Evolutionary conservation across 108 stramenopile genomes (phyloP).

Genomic region (Fragilaria crotonensis): DNA sequence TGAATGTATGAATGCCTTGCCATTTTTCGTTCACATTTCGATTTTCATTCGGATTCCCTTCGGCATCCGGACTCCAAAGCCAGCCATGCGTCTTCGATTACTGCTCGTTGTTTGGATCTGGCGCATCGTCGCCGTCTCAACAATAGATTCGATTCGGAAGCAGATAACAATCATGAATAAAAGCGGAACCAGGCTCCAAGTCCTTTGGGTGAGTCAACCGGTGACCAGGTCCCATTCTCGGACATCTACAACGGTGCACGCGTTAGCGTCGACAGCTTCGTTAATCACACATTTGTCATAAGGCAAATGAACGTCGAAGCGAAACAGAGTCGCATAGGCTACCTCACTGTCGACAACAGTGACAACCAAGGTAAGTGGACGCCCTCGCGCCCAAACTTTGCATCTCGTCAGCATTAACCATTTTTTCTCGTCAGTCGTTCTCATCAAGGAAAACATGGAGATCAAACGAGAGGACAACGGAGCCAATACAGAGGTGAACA

Average conservation of each 20-base stretch:
- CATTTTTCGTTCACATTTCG: too few species aligned
- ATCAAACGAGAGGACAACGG: constrained; percentile 23
- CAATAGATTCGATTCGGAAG: not conserved
- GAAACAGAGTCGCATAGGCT: constrained; percentile 14
- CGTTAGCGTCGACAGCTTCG: constrained; percentile 40
- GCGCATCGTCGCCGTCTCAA: too few species aligned
- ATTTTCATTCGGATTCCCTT: too few species aligned
- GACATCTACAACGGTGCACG: constrained; percentile 28
- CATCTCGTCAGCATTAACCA: not conserved
- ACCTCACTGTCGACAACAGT: constrained; percentile 35
- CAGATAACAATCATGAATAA: not conserved
- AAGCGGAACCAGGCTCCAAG: not conserved
- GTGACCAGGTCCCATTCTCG: constrained; percentile 23
- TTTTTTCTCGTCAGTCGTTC: constrained; percentile 15
- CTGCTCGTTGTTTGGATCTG: too few species aligned
- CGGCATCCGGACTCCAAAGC: too few species aligned
- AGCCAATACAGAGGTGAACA: constrained; percentile 8
- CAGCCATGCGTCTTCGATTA: too few species aligned
- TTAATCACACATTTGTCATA: constrained; percentile 69
- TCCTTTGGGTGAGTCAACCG: constrained; percentile 46
- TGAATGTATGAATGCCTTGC: too few species aligned
- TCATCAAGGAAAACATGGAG: constrained; percentile 24
- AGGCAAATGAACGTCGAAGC: constrained; percentile 14
- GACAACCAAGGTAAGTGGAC: constrained; percentile 28
- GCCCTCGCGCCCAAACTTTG: not conserved